These are phyloP conservation scores for Suillus decipiens DNA, from an alignment of 768 basidiomycete species.

Conservation along the genomic window DNA sequence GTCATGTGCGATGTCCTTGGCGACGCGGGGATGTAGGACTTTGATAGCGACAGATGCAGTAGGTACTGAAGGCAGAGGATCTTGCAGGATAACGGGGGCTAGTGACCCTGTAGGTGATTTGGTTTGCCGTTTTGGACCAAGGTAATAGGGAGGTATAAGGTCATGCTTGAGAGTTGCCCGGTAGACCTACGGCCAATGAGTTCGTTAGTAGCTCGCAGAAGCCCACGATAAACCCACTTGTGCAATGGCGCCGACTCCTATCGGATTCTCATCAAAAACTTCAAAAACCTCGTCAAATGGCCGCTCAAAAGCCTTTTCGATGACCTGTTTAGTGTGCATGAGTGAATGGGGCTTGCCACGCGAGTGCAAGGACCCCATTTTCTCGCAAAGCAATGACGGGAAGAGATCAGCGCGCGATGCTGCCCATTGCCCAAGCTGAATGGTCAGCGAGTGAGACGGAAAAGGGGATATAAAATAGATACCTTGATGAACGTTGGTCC, in stretches of 20 bases:
- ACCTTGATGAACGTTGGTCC: conserved; percentile 99
- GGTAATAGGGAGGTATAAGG: conserved; percentile 83
- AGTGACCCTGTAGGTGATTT: conserved; percentile 52
- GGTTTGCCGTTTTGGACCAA: conserved; percentile 66
- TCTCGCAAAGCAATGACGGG: conserved; percentile 80
- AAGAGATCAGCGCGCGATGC: conserved; percentile 94
- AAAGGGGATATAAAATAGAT: conserved; percentile 18
- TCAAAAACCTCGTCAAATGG: conserved; percentile 90
- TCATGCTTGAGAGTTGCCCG: conserved; percentile 82
- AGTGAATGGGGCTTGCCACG: conserved; percentile 81
- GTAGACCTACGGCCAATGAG: conserved; percentile 63
- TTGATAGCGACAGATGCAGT: conserved; percentile 93
- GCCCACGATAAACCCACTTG: conserved; percentile 51
- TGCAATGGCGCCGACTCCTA: conserved; percentile 98
- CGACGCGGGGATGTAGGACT: conserved; percentile 86
- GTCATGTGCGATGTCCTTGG: conserved; percentile 83
- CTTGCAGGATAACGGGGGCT: conserved; percentile 45
- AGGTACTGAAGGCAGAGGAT: conserved; percentile 73
- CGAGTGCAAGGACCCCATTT: conserved; percentile 86
- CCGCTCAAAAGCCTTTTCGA: conserved; percentile 81
- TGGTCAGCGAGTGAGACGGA: conserved; percentile 13
- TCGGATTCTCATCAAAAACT: conserved; percentile 81
- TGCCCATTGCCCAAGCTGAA: conserved; percentile 95
- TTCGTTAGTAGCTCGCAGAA: neutral
- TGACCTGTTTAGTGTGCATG: conserved; percentile 73